Evolutionary conservation across 305 asterid species (phyloP).

Genomic region (Fraxinus floribunda): DNA sequence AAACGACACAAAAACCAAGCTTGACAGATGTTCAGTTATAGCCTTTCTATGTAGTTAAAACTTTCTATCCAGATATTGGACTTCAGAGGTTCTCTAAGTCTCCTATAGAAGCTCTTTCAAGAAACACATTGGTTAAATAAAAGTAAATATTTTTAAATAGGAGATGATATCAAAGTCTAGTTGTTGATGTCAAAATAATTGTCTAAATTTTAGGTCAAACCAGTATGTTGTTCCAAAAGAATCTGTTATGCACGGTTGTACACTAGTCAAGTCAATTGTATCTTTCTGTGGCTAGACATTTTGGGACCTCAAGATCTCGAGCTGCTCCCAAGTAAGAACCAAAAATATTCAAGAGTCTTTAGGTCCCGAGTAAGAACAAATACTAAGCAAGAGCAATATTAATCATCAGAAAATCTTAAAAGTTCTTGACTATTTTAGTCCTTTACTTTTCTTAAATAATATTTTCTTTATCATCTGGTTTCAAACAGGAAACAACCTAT

Average conservation of each 20-base stretch:
- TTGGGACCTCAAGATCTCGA: background rate
- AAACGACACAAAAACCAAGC: background rate
- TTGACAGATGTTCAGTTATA: background rate
- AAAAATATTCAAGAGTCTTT: background rate
- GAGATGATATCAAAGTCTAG: background rate
- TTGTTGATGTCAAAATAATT: background rate
- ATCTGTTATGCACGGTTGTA: background rate
- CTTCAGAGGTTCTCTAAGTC: background rate
- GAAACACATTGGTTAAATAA: background rate
- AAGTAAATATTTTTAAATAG: background rate
- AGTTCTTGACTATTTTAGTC: background rate
- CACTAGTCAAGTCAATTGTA: background rate
- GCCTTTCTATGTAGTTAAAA: background rate
- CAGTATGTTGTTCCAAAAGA: background rate
- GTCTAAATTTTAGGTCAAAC: background rate
- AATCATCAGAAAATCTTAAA: background rate
- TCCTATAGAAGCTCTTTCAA: background rate
- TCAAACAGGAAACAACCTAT: slow-evolving; percentile 33
- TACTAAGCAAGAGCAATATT: background rate
- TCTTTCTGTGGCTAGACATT: background rate
- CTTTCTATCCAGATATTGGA: background rate
- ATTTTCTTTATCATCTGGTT: background rate
- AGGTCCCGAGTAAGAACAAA: background rate
- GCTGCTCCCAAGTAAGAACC: background rate
- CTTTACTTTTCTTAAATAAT: background rate